Base-by-base conservation (phyloP, 2,329 filamentous ascomycete species). In the Mycosphaerella arachidis region DNA sequence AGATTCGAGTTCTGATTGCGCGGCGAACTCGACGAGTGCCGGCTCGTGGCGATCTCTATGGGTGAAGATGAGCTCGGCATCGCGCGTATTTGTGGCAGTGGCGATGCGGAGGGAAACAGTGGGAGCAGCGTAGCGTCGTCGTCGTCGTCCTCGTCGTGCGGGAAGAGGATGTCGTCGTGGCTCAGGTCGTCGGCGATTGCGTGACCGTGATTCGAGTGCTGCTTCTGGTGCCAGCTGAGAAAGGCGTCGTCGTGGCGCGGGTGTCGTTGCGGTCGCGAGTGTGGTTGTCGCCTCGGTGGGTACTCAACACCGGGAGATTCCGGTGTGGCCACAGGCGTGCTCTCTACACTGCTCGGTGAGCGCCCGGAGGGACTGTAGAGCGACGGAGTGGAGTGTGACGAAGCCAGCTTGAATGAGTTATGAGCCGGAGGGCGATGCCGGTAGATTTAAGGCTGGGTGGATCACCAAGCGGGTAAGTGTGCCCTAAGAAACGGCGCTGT, bases 1-100 rank as follows among this genome's bases (percentile, higher is more conserved):
- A 87, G 76, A 68, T 85, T 86, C 37, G 85, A 87, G 12, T 83
- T 82, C 72, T 86, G 84, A 70, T 82, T 83, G 62, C 82, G 82
- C 54, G 84, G 84, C 65, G 83, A 79, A 56, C 82, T 84, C 65
- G 80, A 77, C 80, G 79, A 68, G 79, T 81, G 71, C 70, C 77
- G 64, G 61, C 78, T 74, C 60, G 80, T 78, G 68, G 82, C 76
- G 69, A 87, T 86, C 71, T 86, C 82, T 72, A 87, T 84, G 50
- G 85, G 84, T 60, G 79, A 76, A 63, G 82, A 79, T 57, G 77
- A 72, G 64, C 78, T 78, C 62, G 79, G 79, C 82, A 85, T 85
- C 67, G 70, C 76, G 74, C 63, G 58, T 35, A 61, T 53, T 46
- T 55, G 52, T 46, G 65, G 60, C 53, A 63, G 57, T 43, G 67